Conservation (phyloP, 768 basidiomycete genomes). For the Clavulina sp. region DNA sequence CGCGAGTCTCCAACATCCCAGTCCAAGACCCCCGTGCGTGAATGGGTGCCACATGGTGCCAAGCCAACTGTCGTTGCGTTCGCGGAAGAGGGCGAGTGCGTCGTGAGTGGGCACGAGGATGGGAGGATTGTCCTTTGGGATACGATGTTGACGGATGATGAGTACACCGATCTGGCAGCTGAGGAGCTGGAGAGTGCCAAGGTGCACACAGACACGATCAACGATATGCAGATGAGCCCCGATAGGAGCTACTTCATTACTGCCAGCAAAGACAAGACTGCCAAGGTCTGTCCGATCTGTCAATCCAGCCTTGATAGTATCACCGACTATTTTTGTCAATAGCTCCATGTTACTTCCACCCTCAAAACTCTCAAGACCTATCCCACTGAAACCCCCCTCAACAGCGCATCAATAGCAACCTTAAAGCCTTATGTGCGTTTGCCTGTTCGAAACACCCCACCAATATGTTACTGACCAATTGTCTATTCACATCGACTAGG, state of each 20-base stretch:
- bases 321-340: constrained; percentile 4
- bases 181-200: constrained; percentile 69
- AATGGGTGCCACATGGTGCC: constrained; percentile 80
- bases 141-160: too few relatives aligned
- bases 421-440: constrained; percentile 59
- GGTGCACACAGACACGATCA: constrained; percentile 72
- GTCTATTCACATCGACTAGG: constrained; percentile 23
- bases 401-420: constrained; percentile 79
- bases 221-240: constrained; percentile 78
- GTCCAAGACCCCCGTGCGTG: constrained; percentile 48
- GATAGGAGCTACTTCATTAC: constrained; percentile 94
- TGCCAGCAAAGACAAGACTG: constrained; percentile 91
- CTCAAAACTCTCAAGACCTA: constrained; percentile 86
- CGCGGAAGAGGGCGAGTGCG: constrained; percentile 52
- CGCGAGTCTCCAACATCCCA: constrained; percentile 53
- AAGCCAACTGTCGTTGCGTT: constrained; percentile 97
- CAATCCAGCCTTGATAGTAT: not conserved
- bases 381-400: constrained; percentile 84
- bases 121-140: constrained; percentile 91
- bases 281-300: constrained; percentile 40
- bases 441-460: not conserved
- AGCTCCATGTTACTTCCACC: constrained; percentile 81
- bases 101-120: constrained; percentile 92
- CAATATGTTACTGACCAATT: not conserved
- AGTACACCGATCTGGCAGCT: too few relatives aligned